These are phyloP conservation scores for Rhamnella rubrinervis DNA, from an alignment of 331 rosid genomes.

Conservation along the genomic window DNA sequence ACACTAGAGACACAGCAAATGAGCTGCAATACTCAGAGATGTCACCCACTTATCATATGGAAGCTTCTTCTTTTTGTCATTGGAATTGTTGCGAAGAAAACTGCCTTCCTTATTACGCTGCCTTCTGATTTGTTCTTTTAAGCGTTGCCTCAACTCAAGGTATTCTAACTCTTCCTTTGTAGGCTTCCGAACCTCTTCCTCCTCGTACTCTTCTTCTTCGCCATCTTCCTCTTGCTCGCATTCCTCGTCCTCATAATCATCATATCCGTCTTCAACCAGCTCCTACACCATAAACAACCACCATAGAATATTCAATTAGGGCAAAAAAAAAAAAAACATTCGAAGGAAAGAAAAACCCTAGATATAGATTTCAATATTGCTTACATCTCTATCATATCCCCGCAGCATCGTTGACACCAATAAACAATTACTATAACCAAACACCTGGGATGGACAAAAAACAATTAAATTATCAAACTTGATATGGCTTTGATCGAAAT, in stretches of 20 bases:
- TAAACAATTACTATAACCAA: constrained; percentile 4
- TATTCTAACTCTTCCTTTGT: constrained; percentile 67
- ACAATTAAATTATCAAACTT: background rate
- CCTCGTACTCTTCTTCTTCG: constrained; percentile 50
- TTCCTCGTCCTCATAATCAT: constrained; percentile 44
- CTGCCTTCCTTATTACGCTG: constrained; percentile 53
- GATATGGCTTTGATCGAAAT: constrained; percentile 5
- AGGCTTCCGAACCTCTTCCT: constrained; percentile 55
- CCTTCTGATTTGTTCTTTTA: constrained; percentile 69
- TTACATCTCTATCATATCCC: constrained; percentile 62
- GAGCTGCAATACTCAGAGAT: background rate
- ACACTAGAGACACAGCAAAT: background rate
- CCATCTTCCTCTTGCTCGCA: constrained; percentile 44
- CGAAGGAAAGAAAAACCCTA: background rate
- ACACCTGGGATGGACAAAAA: constrained; percentile 14
- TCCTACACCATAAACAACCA: constrained; percentile 33
- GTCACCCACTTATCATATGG: constrained; percentile 76
- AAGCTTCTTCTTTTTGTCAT: constrained; percentile 46
- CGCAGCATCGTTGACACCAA: constrained; percentile 56
- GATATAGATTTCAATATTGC: constrained; percentile 9
- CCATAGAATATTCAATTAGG: background rate
- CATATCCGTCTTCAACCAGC: constrained; percentile 53
- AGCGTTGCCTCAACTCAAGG: constrained; percentile 66
- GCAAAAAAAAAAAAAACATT: background rate
- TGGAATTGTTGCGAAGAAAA: constrained; percentile 35